A percentile compares a stretch with the other conserved stretches of the same genome.
phyloP scores from a whole-genome alignment of 1,284 basidiomycete species.

The Mycena citricolor region DNA sequence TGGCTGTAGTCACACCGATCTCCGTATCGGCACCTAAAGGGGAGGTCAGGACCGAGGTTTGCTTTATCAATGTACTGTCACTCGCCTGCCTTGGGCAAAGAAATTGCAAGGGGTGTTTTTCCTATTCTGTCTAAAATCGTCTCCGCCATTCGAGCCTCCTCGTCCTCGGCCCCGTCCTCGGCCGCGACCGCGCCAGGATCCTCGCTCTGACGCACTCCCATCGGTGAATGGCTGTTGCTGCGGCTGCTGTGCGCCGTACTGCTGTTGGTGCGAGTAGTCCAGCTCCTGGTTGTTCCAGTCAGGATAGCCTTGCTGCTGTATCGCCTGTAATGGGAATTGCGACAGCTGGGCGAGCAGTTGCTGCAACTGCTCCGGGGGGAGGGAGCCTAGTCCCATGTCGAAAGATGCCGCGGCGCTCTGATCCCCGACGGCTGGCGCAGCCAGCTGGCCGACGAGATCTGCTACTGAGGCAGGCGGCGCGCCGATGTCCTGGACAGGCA shows the following conservation, averaged over 20 bases:
- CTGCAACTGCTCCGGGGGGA: conserved; percentile 61
- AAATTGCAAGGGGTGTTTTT: conserved; percentile 85
- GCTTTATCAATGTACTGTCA: conserved; percentile 37
- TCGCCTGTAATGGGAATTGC: conserved; percentile 18
- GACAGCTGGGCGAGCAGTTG: conserved; percentile 59
- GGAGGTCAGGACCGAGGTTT: conserved; percentile 45
- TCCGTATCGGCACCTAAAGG: conserved; percentile 77
- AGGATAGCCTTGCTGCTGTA: conserved; percentile 8
- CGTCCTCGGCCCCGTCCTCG: conserved; percentile 53
- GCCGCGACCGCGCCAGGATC: conserved; percentile 45
- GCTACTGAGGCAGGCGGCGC: conserved; percentile 52
- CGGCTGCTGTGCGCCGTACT: not conserved
- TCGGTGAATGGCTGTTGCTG: conserved; percentile 12
- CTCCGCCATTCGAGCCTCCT: conserved; percentile 43
- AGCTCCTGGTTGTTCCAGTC: conserved; percentile 9
- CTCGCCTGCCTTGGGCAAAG: conserved; percentile 87
- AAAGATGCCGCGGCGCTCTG: conserved; percentile 24
- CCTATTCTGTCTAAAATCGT: conserved; percentile 65
- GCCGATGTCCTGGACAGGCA: conserved; percentile 27
- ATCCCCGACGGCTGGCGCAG: conserved; percentile 36
- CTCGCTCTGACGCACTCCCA: conserved; percentile 35
- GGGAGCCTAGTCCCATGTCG: conserved; percentile 32
- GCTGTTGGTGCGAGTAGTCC: not conserved
- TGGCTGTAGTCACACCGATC: conserved; percentile 83
- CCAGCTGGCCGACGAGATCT: conserved; percentile 68